Conservation (phyloP, 2,329 filamentous ascomycete species). For the Paramyrothecium sp. region DNA sequence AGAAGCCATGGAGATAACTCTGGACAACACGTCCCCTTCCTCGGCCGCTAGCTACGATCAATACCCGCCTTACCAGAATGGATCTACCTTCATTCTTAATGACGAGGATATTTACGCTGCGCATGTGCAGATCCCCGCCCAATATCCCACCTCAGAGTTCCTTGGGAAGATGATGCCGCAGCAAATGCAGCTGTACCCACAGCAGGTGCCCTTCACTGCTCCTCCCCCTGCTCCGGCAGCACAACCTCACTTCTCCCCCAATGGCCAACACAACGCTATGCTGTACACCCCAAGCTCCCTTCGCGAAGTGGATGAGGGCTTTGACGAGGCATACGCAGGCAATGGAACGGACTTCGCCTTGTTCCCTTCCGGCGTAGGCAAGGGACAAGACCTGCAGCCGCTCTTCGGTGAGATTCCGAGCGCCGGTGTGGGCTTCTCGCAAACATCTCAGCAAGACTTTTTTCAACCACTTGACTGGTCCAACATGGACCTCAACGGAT, state of each 20-base stretch:
- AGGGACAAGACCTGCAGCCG: constrained; percentile 38
- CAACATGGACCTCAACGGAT: constrained; percentile 28
- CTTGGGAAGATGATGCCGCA: constrained; percentile 44
- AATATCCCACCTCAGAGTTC: constrained; percentile 34
- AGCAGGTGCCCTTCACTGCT: constrained; percentile 20
- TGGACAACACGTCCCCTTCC: constrained; percentile 37
- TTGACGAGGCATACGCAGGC: constrained; percentile 51
- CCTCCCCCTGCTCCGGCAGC: constrained; percentile 13
- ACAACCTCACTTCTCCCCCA: constrained; percentile 63
- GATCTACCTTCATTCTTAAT: constrained; percentile 58
- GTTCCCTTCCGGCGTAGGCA: constrained; percentile 45
- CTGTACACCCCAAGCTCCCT: constrained; percentile 66
- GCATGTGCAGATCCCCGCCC: constrained; percentile 54
- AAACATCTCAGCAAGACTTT: constrained; percentile 51
- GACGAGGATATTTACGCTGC: constrained; percentile 64
- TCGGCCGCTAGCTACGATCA: constrained; percentile 43
- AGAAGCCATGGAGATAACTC: constrained; percentile 38
- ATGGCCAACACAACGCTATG: constrained; percentile 66
- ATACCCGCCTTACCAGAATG: constrained; percentile 60
- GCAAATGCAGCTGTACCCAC: constrained; percentile 34
- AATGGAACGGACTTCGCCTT: constrained; percentile 63
- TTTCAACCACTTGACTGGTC: constrained; percentile 43
- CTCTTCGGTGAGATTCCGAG: constrained; percentile 53
- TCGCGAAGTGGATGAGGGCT: constrained; percentile 63
- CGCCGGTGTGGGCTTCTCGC: constrained; percentile 49